A percentile compares a stretch with the other conserved stretches of the same genome.
Evolutionary conservation across 164 flowering plant genomes (phyloP).

Genomic region (Aristolochia contorta): DNA sequence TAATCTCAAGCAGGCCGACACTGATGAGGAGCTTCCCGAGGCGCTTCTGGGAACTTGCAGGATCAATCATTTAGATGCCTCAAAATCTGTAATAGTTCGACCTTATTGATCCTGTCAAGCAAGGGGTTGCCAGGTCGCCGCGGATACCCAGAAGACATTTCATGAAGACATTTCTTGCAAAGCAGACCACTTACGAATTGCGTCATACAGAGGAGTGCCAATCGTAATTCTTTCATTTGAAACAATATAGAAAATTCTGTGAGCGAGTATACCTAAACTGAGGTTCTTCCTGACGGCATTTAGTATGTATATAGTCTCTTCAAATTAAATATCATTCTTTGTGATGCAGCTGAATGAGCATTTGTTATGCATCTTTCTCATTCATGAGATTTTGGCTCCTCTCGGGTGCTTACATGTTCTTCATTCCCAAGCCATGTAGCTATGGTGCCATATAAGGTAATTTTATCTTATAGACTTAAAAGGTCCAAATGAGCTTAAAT

Average conservation of each 20-base stretch:
- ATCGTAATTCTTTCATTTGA: conserved; percentile 14
- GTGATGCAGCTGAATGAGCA: not conserved
- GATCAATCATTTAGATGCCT: conserved; percentile 58
- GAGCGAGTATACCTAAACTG: not conserved
- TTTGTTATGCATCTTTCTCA: too few species aligned
- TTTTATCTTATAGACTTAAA: too few species aligned
- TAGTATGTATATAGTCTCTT: not conserved
- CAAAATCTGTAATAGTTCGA: conserved; percentile 40
- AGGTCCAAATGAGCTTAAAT: too few species aligned
- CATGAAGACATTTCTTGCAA: too few species aligned
- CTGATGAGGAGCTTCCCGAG: conserved; percentile 82
- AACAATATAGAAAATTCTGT: not conserved
- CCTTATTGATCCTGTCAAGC: conserved; percentile 10
- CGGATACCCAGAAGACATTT: not conserved
- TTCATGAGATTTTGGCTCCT: too few species aligned
- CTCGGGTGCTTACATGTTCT: too few species aligned
- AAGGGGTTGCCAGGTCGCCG: not conserved
- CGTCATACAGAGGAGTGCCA: not conserved
- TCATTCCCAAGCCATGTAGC: too few species aligned
- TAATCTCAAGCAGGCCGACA: conserved; percentile 47
- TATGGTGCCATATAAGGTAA: too few species aligned
- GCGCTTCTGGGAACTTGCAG: conserved; percentile 82
- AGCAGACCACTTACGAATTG: too few species aligned
- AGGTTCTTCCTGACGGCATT: conserved; percentile 1
- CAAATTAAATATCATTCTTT: not conserved